Base-by-base conservation (phyloP, 106 monocot species). In the Allium sativum region DNA sequence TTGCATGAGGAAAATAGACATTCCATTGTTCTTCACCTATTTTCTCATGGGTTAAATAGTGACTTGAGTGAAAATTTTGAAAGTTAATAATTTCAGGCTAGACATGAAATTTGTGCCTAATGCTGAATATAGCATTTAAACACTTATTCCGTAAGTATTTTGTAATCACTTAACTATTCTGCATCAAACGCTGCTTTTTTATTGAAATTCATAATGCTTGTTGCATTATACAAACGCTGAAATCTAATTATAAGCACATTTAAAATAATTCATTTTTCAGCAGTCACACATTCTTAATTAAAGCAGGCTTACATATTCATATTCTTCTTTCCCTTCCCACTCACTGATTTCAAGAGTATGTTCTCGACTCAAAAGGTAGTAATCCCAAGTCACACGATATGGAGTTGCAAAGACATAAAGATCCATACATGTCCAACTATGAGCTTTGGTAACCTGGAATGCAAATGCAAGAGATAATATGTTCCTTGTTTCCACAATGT, bases 391-490 rank as follows among this genome's bases (percentile, higher is more conserved):
- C 10, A 96, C 74, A 42, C 79, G 81, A 54, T 90, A 96, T 55
- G 95, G 95, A 45, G 90, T 96, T 61, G 90, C 95, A 87, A 87
- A 96, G 22, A 90, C 65, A 64, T 96, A 96, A 19, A 96, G 79
- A 76, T 96, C 90, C 73, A 96, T 90, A 77, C 95, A 96, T 14
- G 90, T 96, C 95, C 87, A 96, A 59, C 90, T 90, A 69, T 90
- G 90, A 47, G 95, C 81, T 53, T 80, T 79, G 69, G 53, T 78
- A 19, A 55, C 56, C 90, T 96, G 77, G 15, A 70, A 12, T 51
- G 18, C 64, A 47, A 52, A 65, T 10, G 58, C 40, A 52, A 12
- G 20, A 56, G 20, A 42, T 3, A 16, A 50, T 12, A 40, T 58
- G 42, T 9, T 42, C 44, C 3, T 5, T 13, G 19, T 22, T 61